Conservation (phyloP, 257 asterid species). For the Capsicum pubescens region DNA sequence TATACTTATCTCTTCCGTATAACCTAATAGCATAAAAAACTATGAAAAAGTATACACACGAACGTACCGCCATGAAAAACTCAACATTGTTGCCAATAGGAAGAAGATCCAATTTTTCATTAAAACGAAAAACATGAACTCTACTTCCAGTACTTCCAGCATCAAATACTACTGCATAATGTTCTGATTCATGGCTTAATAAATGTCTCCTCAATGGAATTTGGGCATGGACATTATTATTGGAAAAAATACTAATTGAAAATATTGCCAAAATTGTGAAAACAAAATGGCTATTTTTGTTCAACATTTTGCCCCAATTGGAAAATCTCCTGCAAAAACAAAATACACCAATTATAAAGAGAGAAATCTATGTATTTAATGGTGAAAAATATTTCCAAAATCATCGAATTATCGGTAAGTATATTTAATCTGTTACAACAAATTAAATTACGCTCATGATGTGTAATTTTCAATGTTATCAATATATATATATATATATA, state of each 20-base stretch:
- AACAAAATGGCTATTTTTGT: constrained; percentile 30
- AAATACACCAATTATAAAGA: constrained; percentile 27
- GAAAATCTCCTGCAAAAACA: not conserved
- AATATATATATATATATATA: too few species aligned
- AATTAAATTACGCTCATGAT: not conserved
- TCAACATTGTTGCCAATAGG: constrained; percentile 71
- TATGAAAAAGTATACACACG: not conserved
- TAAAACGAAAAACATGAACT: constrained; percentile 79
- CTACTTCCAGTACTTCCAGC: constrained; percentile 90
- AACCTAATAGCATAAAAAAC: too few species aligned
- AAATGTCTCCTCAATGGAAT: constrained; percentile 38
- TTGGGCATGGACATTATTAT: constrained; percentile 32
- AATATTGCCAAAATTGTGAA: constrained; percentile 49
- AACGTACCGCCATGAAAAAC: constrained; percentile 52
- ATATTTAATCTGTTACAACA: not conserved
- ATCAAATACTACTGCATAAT: constrained; percentile 79
- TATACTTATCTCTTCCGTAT: too few species aligned
- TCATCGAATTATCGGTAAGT: too few species aligned
- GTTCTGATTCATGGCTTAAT: constrained; percentile 46
- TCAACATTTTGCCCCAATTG: constrained; percentile 21
- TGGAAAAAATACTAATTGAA: constrained; percentile 48
- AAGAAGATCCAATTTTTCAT: constrained; percentile 64
- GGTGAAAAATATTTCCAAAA: too few species aligned
- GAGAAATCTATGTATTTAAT: too few species aligned
- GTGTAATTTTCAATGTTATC: not conserved